Evolutionary conservation across 306 rosid species (phyloP), one percentile per base, ranked within the genome.

Genomic region (Dryas drummondii): DNA sequence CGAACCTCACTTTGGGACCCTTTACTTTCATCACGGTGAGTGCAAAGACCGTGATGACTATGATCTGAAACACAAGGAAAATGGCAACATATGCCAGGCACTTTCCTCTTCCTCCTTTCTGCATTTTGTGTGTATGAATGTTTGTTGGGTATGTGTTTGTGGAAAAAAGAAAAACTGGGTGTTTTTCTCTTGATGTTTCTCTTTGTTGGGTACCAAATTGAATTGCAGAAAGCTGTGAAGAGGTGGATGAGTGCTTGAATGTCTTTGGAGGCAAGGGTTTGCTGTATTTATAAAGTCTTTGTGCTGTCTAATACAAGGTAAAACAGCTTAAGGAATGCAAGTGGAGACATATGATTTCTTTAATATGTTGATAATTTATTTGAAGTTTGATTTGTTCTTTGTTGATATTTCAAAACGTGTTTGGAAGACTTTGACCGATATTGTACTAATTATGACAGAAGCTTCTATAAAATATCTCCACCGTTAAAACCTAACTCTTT

Each of bases 1-100:
- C 27, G 48, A 74, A 80, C 37, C 61, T 69, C 7, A 86, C 78
- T 50, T 61, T 52, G 0, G 89, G 96, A n/a, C 84, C 84, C 73
- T 82, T 81, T 0, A 82, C 60, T 69, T 77, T 80, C 84, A 84
- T 64, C 9, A 90, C 85, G 2, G 90, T 86, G 49, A 90, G 86
- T 13, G 75, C 75, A 1, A 90, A 79, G 13, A 80, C 82, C 22
- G 85, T 5, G 40, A 86, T 11, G 27, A 81, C 78, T 19, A 84
- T 78, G 14, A 70, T 59, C 1, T 80, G 67, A 55, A 90, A 16
- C 56, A 84, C 70, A 4, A 86, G 0, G 60, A 90, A 27, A 9
- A 90, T 87, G 0, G 81, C 84, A 60, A 81, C 48, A 46, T 87
- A 88, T 15, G 82, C 86, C 16, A 85, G 85, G 26, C 89, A 84